A percentile compares a stretch with the other conserved stretches of the same genome.
Evolutionary conservation across 2,329 filamentous ascomycete species (phyloP).

Genomic region (Paecilomyces dactylethromorphus): DNA sequence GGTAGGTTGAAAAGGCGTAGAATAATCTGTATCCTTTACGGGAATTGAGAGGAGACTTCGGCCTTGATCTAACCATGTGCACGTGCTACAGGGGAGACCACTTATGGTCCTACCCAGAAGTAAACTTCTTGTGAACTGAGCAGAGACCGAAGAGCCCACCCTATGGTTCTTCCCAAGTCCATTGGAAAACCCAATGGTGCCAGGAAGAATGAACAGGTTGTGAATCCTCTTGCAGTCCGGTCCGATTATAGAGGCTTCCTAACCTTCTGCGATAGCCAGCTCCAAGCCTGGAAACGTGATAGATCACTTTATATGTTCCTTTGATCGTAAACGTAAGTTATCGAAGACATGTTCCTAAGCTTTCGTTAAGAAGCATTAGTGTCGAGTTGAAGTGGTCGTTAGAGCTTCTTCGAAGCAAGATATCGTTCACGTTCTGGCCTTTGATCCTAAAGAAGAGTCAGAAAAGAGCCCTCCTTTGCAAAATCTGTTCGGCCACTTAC

Average conservation of each 20-base stretch:
- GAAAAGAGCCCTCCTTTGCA: constrained; percentile 5
- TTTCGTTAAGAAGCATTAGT: constrained; percentile 42
- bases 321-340: background rate
- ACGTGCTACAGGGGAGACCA: background rate
- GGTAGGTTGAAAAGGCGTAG: background rate
- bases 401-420: constrained; percentile 24
- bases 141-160: background rate
- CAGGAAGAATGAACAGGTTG: background rate
- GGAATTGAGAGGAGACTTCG: background rate
- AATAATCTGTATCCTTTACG: background rate
- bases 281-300: background rate
- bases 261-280: background rate
- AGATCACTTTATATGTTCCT: background rate
- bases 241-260: background rate
- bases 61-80: background rate
- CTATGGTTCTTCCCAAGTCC: background rate
- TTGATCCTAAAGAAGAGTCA: constrained; percentile 22
- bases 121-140: background rate
- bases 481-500: constrained; percentile 18
- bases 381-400: constrained; percentile 39
- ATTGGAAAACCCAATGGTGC: background rate
- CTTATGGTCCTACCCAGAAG: background rate
- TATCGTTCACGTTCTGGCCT: constrained; percentile 17
- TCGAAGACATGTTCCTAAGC: constrained; percentile 22
- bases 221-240: background rate